A percentile compares a stretch with the other conserved stretches of the same genome.
phyloP scores from a whole-genome alignment of 208 protist species.

The Trypanosoma cruzi region DNA sequence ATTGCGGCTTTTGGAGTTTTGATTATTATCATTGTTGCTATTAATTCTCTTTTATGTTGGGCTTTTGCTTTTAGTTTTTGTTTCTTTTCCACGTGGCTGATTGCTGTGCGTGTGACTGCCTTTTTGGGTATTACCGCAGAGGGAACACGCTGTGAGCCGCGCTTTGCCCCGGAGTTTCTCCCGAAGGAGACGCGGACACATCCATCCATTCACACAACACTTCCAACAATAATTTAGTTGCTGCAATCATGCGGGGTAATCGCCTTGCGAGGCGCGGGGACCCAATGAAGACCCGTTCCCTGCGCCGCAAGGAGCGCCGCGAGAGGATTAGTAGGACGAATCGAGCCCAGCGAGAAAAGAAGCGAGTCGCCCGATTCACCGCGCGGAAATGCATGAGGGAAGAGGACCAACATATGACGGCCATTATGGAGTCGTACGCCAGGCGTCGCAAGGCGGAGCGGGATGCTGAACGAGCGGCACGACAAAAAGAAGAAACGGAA shows the following conservation, averaged over 20 bases:
- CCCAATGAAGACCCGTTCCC: conserved; percentile 81
- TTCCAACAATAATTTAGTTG: not conserved
- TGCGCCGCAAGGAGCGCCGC: conserved; percentile 67
- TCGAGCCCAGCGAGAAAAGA: conserved; percentile 64
- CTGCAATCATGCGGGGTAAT: conserved; percentile 78
- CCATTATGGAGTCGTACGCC: conserved; percentile 89
- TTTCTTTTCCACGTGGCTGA: not conserved
- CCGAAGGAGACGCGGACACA: not conserved
- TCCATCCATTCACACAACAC: not conserved
- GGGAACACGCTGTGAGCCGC: not conserved
- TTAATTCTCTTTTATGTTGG: not conserved
- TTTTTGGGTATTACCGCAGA: not conserved
- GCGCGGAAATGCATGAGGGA: conserved; percentile 58
- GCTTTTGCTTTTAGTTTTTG: not conserved
- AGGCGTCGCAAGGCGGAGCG: conserved; percentile 77
- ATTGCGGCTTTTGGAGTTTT: not conserved
- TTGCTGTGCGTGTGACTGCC: not conserved
- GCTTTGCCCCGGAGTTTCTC: not conserved
- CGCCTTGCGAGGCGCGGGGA: conserved; percentile 66
- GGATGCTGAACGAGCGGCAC: conserved; percentile 42
- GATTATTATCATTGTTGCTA: not conserved
- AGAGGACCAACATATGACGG: conserved; percentile 75
- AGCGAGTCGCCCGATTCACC: conserved; percentile 54
- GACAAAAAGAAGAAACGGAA: conserved; percentile 26
- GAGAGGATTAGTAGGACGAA: conserved; percentile 59